phyloP scores from a whole-genome alignment of 441 rosid species.

The Populus hybrid region DNA sequence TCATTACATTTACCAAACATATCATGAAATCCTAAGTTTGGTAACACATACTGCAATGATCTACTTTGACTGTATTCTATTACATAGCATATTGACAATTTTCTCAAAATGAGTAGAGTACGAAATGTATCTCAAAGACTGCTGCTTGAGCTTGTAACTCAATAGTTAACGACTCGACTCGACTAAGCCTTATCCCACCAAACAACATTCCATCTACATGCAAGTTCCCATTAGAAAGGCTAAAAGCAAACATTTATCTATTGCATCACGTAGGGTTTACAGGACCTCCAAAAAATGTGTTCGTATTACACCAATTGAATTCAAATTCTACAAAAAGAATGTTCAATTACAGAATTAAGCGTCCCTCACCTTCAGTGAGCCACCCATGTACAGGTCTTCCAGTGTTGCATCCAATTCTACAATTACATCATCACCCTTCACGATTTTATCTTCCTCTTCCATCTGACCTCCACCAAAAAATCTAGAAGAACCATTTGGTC shows the following conservation, averaged over 20 bases:
- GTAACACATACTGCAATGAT: not conserved
- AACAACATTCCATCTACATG: not conserved
- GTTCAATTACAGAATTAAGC: not conserved
- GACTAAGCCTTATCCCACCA: not conserved
- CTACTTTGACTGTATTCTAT: not conserved
- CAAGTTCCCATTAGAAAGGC: not conserved
- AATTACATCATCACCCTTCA: slow-evolving; percentile 90
- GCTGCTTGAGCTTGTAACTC: not conserved
- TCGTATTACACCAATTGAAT: not conserved
- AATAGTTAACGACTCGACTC: not conserved
- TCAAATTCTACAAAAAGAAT: not conserved
- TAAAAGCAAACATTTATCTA: not conserved
- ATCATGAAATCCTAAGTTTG: not conserved
- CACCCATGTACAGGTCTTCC: slow-evolving; percentile 97
- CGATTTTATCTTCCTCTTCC: slow-evolving; percentile 92
- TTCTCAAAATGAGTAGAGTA: not conserved
- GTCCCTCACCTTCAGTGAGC: slow-evolving; percentile 68
- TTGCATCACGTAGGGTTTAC: not conserved
- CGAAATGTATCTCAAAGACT: not conserved
- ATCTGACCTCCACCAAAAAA: slow-evolving; percentile 73
- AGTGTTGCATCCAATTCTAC: slow-evolving; percentile 88
- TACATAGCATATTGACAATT: not conserved
- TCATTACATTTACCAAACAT: no score
- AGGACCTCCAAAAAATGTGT: not conserved
- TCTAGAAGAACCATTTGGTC: slow-evolving; percentile 29